Conservation (phyloP, 2,329 filamentous ascomycete genomes). For the Cladosporium sphaerospermum region DNA sequence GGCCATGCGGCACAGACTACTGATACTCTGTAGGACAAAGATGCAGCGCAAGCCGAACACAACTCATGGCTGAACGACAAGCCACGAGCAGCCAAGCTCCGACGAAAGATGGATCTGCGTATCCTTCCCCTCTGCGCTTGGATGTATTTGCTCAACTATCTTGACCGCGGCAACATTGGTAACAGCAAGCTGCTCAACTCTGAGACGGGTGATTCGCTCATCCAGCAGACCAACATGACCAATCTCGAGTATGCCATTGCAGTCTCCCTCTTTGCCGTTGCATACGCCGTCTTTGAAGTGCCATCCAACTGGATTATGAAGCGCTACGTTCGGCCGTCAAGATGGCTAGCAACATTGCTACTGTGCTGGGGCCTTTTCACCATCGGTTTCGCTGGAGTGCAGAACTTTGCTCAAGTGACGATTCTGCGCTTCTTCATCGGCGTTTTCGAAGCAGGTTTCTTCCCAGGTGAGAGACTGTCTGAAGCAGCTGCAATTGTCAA, state of each 20-base stretch:
- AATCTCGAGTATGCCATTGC: conserved; percentile 51
- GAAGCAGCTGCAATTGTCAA: neutral
- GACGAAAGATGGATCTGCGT: conserved; percentile 20
- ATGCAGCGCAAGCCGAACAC: conserved; percentile 2
- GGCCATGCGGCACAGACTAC: neutral
- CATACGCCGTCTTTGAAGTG: conserved; percentile 29
- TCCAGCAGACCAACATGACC: conserved; percentile 56
- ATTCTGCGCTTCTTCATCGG: conserved; percentile 33
- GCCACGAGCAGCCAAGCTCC: conserved; percentile 16
- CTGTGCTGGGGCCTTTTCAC: conserved; percentile 35
- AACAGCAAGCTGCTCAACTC: conserved; percentile 56
- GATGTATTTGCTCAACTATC: conserved; percentile 20
- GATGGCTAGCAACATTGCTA: conserved; percentile 35
- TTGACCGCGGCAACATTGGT: conserved; percentile 36
- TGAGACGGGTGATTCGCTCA: conserved; percentile 34
- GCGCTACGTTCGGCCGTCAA: conserved; percentile 32
- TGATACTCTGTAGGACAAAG: neutral
- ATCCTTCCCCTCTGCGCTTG: conserved; percentile 22
- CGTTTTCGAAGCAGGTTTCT: conserved; percentile 36
- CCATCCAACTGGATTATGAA: conserved; percentile 38
- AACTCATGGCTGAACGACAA: conserved; percentile 18
- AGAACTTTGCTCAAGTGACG: conserved; percentile 30
- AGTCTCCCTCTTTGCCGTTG: conserved; percentile 29
- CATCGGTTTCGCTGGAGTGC: conserved; percentile 32
- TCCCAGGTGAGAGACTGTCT: conserved; percentile 20